A percentile compares a stretch with the other conserved stretches of the same genome.
Conservation (phyloP, 176 grass and related monocot species). For the Cenchrus fungigraminus region DNA sequence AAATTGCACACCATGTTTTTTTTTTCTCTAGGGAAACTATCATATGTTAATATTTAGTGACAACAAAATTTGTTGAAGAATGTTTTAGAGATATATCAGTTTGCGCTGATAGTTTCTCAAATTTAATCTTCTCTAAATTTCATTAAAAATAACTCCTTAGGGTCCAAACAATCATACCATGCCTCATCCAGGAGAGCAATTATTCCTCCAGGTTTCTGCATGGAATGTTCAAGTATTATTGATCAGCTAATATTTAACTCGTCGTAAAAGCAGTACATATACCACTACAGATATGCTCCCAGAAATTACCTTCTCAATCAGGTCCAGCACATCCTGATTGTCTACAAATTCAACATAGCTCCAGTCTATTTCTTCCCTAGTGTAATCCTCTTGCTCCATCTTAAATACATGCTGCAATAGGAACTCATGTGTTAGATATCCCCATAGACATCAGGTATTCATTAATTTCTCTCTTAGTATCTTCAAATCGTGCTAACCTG, state of each 20-base stretch:
- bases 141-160: background rate
- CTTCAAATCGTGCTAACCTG: slow-evolving; percentile 43
- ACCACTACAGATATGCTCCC: slow-evolving; percentile 13
- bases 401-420: slow-evolving; percentile 89
- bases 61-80: background rate
- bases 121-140: slow-evolving; percentile 13
- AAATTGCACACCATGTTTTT: slow-evolving; percentile 20
- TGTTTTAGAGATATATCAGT: slow-evolving; percentile 17
- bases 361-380: slow-evolving; percentile 92
- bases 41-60: slow-evolving; percentile 15
- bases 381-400: slow-evolving; percentile 99
- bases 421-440: slow-evolving; percentile 19
- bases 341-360: slow-evolving; percentile 99
- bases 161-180: slow-evolving; percentile 58
- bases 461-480: slow-evolving; percentile 6
- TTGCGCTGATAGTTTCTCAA: slow-evolving; percentile 20
- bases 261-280: slow-evolving; percentile 12
- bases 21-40: slow-evolving; percentile 35
- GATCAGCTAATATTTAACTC: slow-evolving; percentile 25
- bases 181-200: slow-evolving; percentile 97
- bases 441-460: slow-evolving; percentile 5
- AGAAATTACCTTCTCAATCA: slow-evolving; percentile 84
- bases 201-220: slow-evolving; percentile 99
- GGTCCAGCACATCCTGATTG: slow-evolving; percentile 94
- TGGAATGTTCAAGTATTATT: slow-evolving; percentile 37